phyloP scores from a whole-genome alignment of 2,329 filamentous ascomycete species.

The Orbilia brochopaga region DNA sequence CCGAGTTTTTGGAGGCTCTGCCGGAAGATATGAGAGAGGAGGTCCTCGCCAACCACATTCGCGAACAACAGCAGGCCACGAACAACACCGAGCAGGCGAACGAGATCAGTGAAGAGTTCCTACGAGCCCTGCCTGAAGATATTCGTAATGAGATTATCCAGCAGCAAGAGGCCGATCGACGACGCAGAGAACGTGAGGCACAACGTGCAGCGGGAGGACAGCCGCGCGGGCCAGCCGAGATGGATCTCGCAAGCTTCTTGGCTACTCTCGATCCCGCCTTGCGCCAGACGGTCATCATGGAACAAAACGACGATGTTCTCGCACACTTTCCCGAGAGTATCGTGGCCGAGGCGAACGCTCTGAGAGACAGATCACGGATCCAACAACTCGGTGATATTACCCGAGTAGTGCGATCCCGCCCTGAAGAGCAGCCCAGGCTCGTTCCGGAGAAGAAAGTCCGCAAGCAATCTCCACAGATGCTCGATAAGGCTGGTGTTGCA shows the following conservation, averaged over 20 bases:
- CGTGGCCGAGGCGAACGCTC: conserved; percentile 80
- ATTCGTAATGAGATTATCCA: conserved; percentile 88
- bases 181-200: conserved; percentile 83
- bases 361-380: conserved; percentile 65
- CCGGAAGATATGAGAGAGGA: conserved; percentile 96
- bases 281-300: conserved; percentile 83
- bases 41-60: conserved; percentile 88
- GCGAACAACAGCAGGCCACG: conserved; percentile 78
- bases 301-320: conserved; percentile 87
- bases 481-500: conserved; percentile 93
- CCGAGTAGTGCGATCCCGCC: conserved; percentile 54
- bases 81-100: conserved; percentile 74
- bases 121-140: conserved; percentile 88
- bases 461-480: conserved; percentile 88
- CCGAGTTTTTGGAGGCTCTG: conserved; percentile 93
- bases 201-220: conserved; percentile 64
- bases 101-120: conserved; percentile 89
- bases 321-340: conserved; percentile 83
- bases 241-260: conserved; percentile 91
- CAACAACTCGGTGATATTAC: conserved; percentile 63
- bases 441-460: conserved; percentile 69
- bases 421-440: conserved; percentile 61
- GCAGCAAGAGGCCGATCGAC: conserved; percentile 86
- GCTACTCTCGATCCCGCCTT: conserved; percentile 82
- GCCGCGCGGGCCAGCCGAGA: conserved; percentile 72